These are phyloP conservation scores for Spergularia marina DNA, from an alignment of 148 eudicot genomes.

Conservation along the genomic window DNA sequence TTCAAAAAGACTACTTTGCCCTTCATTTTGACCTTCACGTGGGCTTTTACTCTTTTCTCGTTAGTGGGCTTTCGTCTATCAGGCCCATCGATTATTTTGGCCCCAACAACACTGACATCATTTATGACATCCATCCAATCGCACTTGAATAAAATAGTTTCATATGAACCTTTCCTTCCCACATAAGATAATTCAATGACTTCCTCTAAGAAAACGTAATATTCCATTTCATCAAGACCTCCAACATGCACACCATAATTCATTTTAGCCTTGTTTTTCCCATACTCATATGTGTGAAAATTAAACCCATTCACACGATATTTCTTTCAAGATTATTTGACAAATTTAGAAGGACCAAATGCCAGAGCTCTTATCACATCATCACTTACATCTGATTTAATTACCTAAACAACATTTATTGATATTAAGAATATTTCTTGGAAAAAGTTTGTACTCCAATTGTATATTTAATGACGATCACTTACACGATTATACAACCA, in stretches of 20 bases:
- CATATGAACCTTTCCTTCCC: background rate
- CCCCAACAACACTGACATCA: background rate
- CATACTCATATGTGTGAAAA: slow-evolving; percentile 1
- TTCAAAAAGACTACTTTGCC: too few species aligned
- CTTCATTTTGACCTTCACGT: too few species aligned
- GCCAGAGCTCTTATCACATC: slow-evolving; percentile 1
- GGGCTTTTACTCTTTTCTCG: too few species aligned
- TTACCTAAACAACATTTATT: background rate
- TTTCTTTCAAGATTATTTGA: background rate
- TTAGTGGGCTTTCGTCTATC: too few species aligned
- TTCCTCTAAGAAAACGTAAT: background rate
- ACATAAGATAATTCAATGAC: background rate
- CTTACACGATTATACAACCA: background rate
- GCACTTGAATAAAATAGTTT: background rate
- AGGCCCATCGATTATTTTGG: too few species aligned
- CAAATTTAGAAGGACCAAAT: slow-evolving; percentile 6
- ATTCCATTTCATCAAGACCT: background rate
- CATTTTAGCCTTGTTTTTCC: background rate
- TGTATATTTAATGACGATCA: background rate
- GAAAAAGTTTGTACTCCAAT: background rate
- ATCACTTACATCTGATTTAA: background rate
- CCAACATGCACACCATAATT: background rate
- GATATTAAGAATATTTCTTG: background rate
- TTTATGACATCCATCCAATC: background rate
- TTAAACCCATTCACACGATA: slow-evolving; percentile 8